Evolutionary conservation across 139 green algal genomes (phyloP), one percentile per base, ranked within the genome.

Genomic region (Spirogloea muscicola): DNA sequence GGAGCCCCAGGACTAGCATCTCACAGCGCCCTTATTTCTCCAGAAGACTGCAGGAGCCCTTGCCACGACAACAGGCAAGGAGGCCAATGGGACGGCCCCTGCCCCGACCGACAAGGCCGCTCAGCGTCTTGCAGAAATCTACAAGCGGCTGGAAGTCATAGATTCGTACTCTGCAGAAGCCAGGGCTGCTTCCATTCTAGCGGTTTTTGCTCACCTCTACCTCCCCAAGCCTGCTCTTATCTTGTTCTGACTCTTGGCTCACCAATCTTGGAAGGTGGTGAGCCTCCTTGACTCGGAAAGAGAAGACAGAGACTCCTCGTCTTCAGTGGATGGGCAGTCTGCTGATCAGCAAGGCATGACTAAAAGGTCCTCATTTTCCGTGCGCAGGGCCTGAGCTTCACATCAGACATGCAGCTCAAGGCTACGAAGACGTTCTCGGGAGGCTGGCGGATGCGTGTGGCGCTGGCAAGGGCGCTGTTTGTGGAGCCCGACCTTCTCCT

Each of bases 101-200:
- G 43, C n/a, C n/a, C 18, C 31, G 42, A 66, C 38, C n/a, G 42
- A 77, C 38, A 18, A 27, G 6, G 38, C 13, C 4, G 58, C 41
- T 36, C 38, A 80, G 33, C 4, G 75, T 49, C 58, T 82, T 13
- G 61, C 75, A 21, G 38, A 66, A 16, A 63, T 88, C 18, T 88
- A 88, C 62, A 84, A 87, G 68, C 79, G 82, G 41, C 68, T 88
- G 58, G 84, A 88, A 31, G 77, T 74, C n/a, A 81, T 88, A 33
- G 83, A 82, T 41, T 57, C 77, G 5, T 87, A 88, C 57, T 71
- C 63, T 1, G 84, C 84, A 5, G 69, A 83, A 29, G 44, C 83
- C 0, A 27, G 84, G 16, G 84, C 84, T 3, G 82, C 74, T 10
- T 64, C 42, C 27, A 87, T 88, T 39, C 49, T 88, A 3, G 63